These are phyloP conservation scores for Debaryomyces hansenii DNA, from an alignment of 805 yeast species.

Conservation along the genomic window DNA sequence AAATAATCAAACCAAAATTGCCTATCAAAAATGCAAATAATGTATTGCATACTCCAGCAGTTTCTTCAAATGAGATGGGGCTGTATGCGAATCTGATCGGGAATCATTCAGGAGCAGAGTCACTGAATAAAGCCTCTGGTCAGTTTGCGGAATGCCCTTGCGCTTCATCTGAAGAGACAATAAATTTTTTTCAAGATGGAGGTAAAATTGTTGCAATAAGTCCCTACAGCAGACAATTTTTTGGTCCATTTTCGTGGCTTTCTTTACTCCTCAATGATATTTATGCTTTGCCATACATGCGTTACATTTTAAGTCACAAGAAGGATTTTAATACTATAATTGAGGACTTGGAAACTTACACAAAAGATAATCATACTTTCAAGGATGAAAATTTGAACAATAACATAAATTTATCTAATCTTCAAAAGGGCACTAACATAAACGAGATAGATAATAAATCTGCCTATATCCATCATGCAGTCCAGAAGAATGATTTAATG, in stretches of 20 bases:
- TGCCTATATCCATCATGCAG: not conserved
- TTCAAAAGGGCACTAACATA: not conserved
- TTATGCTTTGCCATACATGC: not conserved
- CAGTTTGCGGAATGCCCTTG: too few relatives aligned
- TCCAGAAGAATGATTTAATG: slow-evolving; percentile 26
- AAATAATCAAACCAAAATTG: not conserved
- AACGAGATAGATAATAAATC: too few relatives aligned
- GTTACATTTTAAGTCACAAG: not conserved
- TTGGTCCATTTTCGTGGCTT: slow-evolving; percentile 26
- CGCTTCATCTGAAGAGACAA: slow-evolving; percentile 6
- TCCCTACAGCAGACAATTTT: slow-evolving; percentile 17
- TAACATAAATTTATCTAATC: too few relatives aligned
- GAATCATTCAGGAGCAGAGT: not conserved
- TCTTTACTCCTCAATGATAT: slow-evolving; percentile 23
- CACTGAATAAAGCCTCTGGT: not conserved
- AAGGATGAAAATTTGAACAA: not conserved
- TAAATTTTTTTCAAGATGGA: slow-evolving; percentile 9
- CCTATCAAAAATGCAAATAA: not conserved
- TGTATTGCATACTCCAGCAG: not conserved
- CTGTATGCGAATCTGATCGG: not conserved
- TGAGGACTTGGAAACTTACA: slow-evolving; percentile 1
- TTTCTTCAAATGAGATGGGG: not conserved
- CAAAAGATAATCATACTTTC: not conserved
- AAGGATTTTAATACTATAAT: not conserved
- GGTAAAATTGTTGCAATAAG: slow-evolving; percentile 16